Conservation (phyloP, 371 early-diverging fungal genomes). For the Vairimorpha apis region DNA sequence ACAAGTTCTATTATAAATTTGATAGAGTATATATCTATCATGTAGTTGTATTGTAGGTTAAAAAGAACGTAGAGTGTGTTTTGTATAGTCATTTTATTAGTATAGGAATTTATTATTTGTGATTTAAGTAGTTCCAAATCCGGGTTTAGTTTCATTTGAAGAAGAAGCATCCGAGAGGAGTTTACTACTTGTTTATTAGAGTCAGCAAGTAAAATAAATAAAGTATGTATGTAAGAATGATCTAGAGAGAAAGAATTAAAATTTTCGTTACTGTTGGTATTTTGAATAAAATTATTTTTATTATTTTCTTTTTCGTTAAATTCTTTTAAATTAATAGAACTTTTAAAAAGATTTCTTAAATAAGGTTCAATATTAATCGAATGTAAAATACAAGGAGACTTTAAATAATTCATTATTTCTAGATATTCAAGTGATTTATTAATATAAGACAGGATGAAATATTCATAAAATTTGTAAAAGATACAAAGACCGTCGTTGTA, state of each 20-base stretch:
- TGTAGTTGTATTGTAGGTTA: constrained; percentile 29
- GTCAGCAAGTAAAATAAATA: constrained; percentile 22
- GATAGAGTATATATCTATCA: constrained; percentile 33
- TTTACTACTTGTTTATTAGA: constrained; percentile 1
- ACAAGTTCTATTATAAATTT: constrained; percentile 28
- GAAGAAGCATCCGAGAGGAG: constrained; percentile 11
- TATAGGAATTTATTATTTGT: constrained; percentile 33
- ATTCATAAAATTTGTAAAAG: too few species aligned
- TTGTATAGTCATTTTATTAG: constrained; percentile 24
- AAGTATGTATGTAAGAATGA: not conserved
- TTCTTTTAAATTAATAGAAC: too few species aligned
- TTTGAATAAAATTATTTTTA: too few species aligned
- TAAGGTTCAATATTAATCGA: too few species aligned
- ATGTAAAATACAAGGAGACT: too few species aligned
- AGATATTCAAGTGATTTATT: too few species aligned
- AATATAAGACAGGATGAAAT: too few species aligned
- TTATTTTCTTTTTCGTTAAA: too few species aligned
- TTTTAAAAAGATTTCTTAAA: too few species aligned
- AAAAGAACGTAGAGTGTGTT: constrained; percentile 17
- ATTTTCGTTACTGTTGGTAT: too few species aligned
- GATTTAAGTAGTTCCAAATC: constrained; percentile 11
- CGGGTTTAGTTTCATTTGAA: constrained; percentile 5
- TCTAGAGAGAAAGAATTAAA: not conserved
- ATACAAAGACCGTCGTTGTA: too few species aligned
- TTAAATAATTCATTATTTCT: too few species aligned